These are phyloP conservation scores for Hyaloscypha hepaticicola DNA, from an alignment of 495 filamentous ascomycete species.

Conservation along the genomic window DNA sequence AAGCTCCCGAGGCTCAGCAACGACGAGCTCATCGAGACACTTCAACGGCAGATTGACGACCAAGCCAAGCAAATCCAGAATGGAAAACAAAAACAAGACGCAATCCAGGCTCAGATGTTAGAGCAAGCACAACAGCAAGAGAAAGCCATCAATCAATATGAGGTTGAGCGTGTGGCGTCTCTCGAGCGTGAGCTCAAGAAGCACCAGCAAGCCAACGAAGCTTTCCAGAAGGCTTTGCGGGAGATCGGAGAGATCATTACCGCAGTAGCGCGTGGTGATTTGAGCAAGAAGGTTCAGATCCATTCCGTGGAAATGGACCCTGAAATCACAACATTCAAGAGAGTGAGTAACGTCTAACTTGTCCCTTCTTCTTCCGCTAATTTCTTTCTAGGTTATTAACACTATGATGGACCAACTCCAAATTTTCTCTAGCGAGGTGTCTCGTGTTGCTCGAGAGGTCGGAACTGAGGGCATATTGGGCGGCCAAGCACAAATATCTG, in stretches of 20 bases:
- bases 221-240: conserved; percentile 93
- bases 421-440: conserved; percentile 96
- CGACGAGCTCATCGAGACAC: conserved; percentile 67
- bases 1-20: conserved; percentile 52
- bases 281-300: conserved; percentile 97
- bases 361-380: conserved; percentile 17
- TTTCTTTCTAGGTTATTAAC: conserved; percentile 58
- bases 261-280: conserved; percentile 90
- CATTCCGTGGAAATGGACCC: conserved; percentile 97
- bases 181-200: conserved; percentile 92
- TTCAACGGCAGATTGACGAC: conserved; percentile 74
- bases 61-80: conserved; percentile 75
- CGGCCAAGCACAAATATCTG: conserved; percentile 91
- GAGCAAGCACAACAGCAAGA: conserved; percentile 65
- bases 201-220: conserved; percentile 96
- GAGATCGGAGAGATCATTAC: conserved; percentile 98
- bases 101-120: conserved; percentile 64
- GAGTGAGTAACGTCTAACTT: conserved; percentile 46
- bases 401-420: conserved; percentile 99
- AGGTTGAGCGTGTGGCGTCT: conserved; percentile 52
- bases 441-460: conserved; percentile 92
- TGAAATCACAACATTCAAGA: conserved; percentile 98
- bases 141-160: conserved; percentile 53
- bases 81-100: conserved; percentile 68
- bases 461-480: conserved; percentile 97